Percentiles rank a stretch among this genome's conserved stretches.
Conservation (phyloP, 2,329 filamentous ascomycete genomes). For the Apiospora marii region DNA sequence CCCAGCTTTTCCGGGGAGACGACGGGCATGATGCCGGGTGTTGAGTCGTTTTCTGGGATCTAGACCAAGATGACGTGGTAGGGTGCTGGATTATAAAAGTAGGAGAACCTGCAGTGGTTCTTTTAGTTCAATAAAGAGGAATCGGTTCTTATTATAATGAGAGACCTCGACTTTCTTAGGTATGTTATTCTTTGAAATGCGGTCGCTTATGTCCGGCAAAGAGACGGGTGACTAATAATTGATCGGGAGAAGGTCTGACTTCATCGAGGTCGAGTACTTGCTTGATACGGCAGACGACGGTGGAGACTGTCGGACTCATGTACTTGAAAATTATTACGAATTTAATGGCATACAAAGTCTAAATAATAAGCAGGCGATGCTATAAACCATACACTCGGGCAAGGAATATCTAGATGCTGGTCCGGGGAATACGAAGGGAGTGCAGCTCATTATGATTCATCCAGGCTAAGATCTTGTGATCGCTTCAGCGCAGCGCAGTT, state of each 20-base stretch:
- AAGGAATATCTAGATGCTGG: background rate
- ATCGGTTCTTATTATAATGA: constrained; percentile 11
- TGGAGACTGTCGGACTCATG: background rate
- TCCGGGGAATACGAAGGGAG: background rate
- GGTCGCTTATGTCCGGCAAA: constrained; percentile 7
- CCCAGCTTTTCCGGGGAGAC: constrained; percentile 91
- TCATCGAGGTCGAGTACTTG: background rate
- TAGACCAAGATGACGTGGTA: background rate
- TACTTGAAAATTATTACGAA: background rate
- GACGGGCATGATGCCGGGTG: constrained; percentile 76
- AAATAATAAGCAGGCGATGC: background rate
- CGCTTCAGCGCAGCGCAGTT: constrained; percentile 7
- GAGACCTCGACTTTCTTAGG: background rate
- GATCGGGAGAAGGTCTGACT: background rate
- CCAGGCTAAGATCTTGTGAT: constrained; percentile 21
- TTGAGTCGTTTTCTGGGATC: background rate
- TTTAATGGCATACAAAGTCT: background rate
- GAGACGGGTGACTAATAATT: constrained; percentile 8
- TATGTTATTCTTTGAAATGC: background rate
- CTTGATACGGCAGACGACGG: background rate
- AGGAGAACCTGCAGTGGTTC: background rate
- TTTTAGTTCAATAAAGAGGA: constrained; percentile 29
- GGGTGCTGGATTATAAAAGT: background rate
- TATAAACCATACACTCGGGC: background rate
- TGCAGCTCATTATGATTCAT: constrained; percentile 18